Base-by-base conservation (phyloP, 129 eudicot genomes). In the Flaveria ramosissima region DNA sequence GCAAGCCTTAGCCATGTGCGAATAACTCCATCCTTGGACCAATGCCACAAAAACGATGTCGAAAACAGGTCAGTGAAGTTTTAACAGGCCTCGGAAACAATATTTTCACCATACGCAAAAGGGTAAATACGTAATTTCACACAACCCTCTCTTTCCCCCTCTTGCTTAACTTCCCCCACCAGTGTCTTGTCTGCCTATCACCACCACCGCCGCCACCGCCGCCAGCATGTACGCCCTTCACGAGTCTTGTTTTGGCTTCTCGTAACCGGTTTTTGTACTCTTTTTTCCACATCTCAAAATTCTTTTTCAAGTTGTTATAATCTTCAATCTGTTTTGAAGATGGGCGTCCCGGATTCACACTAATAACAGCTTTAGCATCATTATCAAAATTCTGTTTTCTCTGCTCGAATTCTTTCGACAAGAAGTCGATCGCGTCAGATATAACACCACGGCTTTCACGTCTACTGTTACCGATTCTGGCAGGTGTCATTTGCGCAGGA, bases 241-340 rank as follows among this genome's bases (percentile, higher is more conserved):
- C 50, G 6, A 80, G 64, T 52, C 75, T 83, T 12, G 71, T 63
- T 76, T 89, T 92, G 4, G 86, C 84, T 51, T 85, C 90, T n/a
- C 81, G 84, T 73, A 92, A 76, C 79, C 89, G 83, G 36, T 48
- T 39, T 71, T 81, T 92, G 73, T 87, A 92, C 47, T 92, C 97
- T 70, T 80, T 87, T 67, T 89, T 89, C 97, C 97, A 92, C 9
- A 68, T 72, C 70, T 89, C 90, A 9, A 92, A 87, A 24, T 71
- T 85, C 64, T 73, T 73, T 45, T 86, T 92, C 52, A 92, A 67
- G 16, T 75, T 85, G 48, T 81, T 77, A 32, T 81, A 87, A 30
- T 89, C 96, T 81, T 89, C 92, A 4, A 72, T 77, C 6, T 89
- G 87, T 60, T 83, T 83, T 39, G 62, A 56, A 66, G 78, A 55